Evolutionary conservation across 2,329 filamentous ascomycete species (phyloP).

Genomic region (Aspergillus piperis): DNA sequence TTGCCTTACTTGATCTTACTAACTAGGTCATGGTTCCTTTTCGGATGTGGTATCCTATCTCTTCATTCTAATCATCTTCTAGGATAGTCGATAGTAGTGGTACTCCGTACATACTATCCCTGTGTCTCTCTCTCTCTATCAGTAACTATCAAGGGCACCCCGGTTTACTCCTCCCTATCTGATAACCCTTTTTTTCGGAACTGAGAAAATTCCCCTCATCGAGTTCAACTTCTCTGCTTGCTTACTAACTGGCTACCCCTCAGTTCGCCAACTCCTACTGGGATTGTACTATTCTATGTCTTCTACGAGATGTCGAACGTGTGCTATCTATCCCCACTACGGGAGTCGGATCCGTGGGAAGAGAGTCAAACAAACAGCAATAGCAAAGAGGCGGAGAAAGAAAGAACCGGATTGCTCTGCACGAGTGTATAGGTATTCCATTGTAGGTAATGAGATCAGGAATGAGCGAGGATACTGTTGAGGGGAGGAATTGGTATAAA

Average conservation of each 20-base stretch:
- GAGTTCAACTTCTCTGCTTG: background rate
- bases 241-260: conserved; percentile 9
- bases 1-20: background rate
- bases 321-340: conserved; percentile 14
- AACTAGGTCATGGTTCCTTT: too few relatives aligned
- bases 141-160: too few relatives aligned
- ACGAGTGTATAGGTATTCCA: background rate
- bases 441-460: background rate
- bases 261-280: conserved; percentile 3
- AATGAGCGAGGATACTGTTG: background rate
- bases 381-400: background rate
- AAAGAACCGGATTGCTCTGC: background rate
- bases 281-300: background rate
- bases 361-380: too few relatives aligned
- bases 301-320: too few relatives aligned
- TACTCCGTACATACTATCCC: too few relatives aligned
- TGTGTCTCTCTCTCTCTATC: background rate
- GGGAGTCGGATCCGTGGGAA: conserved; percentile 19
- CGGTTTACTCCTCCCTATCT: background rate
- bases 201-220: background rate
- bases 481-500: background rate
- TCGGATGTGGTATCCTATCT: too few relatives aligned
- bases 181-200: background rate
- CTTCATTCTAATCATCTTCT: too few relatives aligned
- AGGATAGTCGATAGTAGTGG: too few relatives aligned